A percentile compares a stretch with the other conserved stretches of the same genome.
phyloP scores from a whole-genome alignment of 352 stramenopile genomes.

The Phytophthora brassicae region DNA sequence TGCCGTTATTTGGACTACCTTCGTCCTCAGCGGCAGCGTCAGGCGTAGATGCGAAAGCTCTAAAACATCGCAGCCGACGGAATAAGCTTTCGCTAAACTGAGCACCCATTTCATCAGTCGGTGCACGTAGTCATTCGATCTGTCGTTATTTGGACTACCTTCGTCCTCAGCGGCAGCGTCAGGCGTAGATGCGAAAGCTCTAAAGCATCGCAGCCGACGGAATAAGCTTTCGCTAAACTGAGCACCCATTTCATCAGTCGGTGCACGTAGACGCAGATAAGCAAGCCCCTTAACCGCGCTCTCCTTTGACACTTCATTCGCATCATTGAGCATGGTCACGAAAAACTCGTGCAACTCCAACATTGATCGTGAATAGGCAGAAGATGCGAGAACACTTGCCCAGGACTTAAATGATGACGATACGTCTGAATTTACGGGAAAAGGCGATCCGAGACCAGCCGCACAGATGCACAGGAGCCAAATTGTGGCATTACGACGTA shows the following conservation, averaged over 20 bases:
- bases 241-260: conserved; percentile 48
- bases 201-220: conserved; percentile 74
- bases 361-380: conserved; percentile 32
- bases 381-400: conserved; percentile 35
- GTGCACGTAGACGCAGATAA: conserved; percentile 64
- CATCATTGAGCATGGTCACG: conserved; percentile 80
- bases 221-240: conserved; percentile 83
- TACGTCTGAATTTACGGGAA: neutral
- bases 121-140: conserved; percentile 40
- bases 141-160: conserved; percentile 14
- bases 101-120: conserved; percentile 48
- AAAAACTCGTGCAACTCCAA: conserved; percentile 74
- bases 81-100: conserved; percentile 83
- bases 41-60: conserved; percentile 51
- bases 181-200: conserved; percentile 51
- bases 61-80: conserved; percentile 73
- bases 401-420: conserved; percentile 27
- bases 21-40: conserved; percentile 33
- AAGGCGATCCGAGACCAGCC: conserved; percentile 33
- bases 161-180: conserved; percentile 33
- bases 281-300: conserved; percentile 76
- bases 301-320: conserved; percentile 64
- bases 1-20: conserved; percentile 14
- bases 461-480: conserved; percentile 76
- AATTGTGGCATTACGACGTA: conserved; percentile 57